A percentile compares a stretch with the other conserved stretches of the same genome.
phyloP scores from a whole-genome alignment of 2,329 filamentous ascomycete genomes.

The Aspergillus proliferans region DNA sequence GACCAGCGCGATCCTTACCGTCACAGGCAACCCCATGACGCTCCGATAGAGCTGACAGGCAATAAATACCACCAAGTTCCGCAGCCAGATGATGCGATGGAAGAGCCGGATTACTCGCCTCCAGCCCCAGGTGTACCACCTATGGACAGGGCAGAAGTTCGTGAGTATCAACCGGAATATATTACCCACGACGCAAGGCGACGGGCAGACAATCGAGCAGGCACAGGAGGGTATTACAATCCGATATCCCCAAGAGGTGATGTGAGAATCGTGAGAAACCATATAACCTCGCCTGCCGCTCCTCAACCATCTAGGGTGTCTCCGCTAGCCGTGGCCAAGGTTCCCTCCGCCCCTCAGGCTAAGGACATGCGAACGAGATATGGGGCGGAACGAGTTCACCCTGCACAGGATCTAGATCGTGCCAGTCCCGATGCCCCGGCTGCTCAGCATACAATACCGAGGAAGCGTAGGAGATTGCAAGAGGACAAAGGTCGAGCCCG shows the following conservation, averaged over 20 bases:
- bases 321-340: conserved; percentile 49
- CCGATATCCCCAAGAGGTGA: conserved; percentile 35
- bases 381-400: conserved; percentile 19
- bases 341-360: conserved; percentile 48
- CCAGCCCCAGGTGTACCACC: conserved; percentile 36
- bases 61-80: conserved; percentile 16
- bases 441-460: conserved; percentile 39
- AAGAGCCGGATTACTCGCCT: conserved; percentile 45
- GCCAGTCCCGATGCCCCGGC: conserved; percentile 39
- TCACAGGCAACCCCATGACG: conserved; percentile 24
- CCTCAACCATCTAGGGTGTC: conserved; percentile 68
- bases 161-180: conserved; percentile 16
- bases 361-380: conserved; percentile 44
- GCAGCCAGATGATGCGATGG: conserved; percentile 28
- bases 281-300: conserved; percentile 66
- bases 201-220: conserved; percentile 30
- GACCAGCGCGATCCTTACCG: conserved; percentile 26
- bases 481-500: conserved; percentile 31
- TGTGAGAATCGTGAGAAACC: conserved; percentile 63
- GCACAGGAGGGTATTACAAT: conserved; percentile 32
- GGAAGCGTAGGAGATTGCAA: conserved; percentile 47
- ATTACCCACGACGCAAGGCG: conserved; percentile 28
- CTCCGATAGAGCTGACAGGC: conserved; percentile 13
- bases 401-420: conserved; percentile 27
- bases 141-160: conserved; percentile 22